phyloP scores from a whole-genome alignment of 148 eudicot species.

The Diospyros lotus region DNA sequence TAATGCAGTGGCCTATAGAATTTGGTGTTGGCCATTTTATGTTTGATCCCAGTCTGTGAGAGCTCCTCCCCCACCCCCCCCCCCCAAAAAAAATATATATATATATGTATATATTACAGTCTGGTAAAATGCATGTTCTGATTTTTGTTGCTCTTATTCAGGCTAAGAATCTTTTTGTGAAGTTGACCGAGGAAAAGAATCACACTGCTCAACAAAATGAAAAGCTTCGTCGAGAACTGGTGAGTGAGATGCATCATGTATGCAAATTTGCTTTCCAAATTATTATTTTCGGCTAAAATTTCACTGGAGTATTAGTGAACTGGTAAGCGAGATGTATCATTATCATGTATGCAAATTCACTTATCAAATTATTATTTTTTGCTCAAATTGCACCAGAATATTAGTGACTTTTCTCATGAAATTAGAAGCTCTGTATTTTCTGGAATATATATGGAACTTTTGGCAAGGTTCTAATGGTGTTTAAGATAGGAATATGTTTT shows the following conservation, averaged over 20 bases:
- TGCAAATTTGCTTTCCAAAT: not conserved
- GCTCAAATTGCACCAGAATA: not conserved
- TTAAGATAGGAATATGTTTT: not conserved
- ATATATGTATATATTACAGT: too few species aligned
- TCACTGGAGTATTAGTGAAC: too few species aligned
- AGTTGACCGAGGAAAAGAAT: constrained; percentile 53
- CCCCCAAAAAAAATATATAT: not conserved
- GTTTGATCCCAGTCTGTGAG: not conserved
- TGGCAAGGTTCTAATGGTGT: not conserved
- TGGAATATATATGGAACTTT: not conserved
- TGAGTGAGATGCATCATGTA: constrained; percentile 17
- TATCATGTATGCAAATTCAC: too few species aligned
- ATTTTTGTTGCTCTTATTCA: constrained; percentile 13
- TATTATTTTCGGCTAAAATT: not conserved
- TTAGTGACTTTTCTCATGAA: too few species aligned
- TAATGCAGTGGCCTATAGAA: not conserved
- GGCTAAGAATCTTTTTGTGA: constrained; percentile 37
- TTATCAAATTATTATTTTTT: not conserved
- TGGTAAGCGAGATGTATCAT: too few species aligned
- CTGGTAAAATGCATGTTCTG: not conserved
- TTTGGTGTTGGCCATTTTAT: not conserved
- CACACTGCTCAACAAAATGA: constrained; percentile 41
- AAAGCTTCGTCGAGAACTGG: constrained; percentile 55
- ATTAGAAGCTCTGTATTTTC: too few species aligned
- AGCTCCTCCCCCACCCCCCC: not conserved